phyloP scores from a whole-genome alignment of 208 protist species.

The Kentomonas sorsogonicus region DNA sequence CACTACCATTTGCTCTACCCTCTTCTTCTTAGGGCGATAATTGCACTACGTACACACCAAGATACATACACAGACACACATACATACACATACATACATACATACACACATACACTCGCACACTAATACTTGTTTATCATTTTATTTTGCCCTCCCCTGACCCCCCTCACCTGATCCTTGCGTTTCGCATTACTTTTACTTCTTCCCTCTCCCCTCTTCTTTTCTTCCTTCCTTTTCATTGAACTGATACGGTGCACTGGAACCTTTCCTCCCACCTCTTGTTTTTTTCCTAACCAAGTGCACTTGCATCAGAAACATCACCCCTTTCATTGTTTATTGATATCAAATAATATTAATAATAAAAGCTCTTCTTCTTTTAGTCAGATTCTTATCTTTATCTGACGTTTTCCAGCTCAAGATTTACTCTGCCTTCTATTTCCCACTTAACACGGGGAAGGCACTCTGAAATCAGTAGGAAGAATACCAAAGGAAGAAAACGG shows the following conservation, averaged over 20 bases:
- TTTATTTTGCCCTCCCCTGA: not conserved
- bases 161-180: not conserved
- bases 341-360: no score
- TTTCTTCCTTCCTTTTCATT: not conserved
- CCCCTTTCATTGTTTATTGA: no score
- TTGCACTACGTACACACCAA: not conserved
- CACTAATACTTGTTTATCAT: not conserved
- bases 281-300: no score
- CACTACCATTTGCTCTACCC: not conserved
- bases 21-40: not conserved
- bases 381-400: no score
- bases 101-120: not conserved
- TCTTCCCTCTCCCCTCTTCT: not conserved
- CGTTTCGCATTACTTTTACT: not conserved
- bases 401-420: no score
- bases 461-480: no score
- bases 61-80: constrained; percentile 3
- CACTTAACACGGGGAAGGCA: no score
- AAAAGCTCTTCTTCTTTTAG: no score
- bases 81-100: constrained; percentile 1
- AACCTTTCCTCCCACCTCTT: no score
- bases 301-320: no score
- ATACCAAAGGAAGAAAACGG: no score
- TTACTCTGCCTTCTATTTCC: no score
- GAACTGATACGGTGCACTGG: not conserved